Percentiles rank a stretch among this genome's conserved stretches.
These are phyloP conservation scores for Ophiostoma perfectum DNA, from an alignment of 2,329 filamentous ascomycete species.

Conservation along the genomic window DNA sequence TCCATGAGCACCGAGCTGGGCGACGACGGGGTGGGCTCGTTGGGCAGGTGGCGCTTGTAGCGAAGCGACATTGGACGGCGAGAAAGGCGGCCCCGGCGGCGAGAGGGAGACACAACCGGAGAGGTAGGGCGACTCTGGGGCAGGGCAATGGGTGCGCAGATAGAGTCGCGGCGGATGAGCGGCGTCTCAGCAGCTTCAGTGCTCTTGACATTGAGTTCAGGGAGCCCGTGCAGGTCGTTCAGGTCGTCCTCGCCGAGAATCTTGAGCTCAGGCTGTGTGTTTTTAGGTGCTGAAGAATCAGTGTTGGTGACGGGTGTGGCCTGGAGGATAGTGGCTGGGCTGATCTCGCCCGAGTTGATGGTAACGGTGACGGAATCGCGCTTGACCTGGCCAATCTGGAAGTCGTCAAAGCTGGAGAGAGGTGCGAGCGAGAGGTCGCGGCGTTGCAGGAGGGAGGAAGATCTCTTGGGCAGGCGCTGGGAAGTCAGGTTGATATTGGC, in stretches of 20 bases:
- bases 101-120: slow-evolving; percentile 12
- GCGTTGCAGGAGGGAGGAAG: slow-evolving; percentile 26
- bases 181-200: slow-evolving; percentile 13
- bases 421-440: slow-evolving; percentile 25
- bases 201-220: not conserved
- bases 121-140: slow-evolving; percentile 15
- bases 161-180: slow-evolving; percentile 4
- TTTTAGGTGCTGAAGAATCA: not conserved
- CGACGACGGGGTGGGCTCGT: slow-evolving; percentile 26
- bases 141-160: slow-evolving; percentile 16
- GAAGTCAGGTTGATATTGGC: not conserved
- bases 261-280: slow-evolving; percentile 22
- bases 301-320: slow-evolving; percentile 9
- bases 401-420: slow-evolving; percentile 21
- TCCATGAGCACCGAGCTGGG: slow-evolving; percentile 42
- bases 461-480: slow-evolving; percentile 25
- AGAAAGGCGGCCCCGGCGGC: slow-evolving; percentile 25
- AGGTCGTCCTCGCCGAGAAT: slow-evolving; percentile 21
- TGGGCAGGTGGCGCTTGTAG: slow-evolving; percentile 22
- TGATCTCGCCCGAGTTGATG: slow-evolving; percentile 24
- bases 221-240: slow-evolving; percentile 18
- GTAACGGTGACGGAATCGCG: slow-evolving; percentile 15
- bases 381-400: slow-evolving; percentile 13
- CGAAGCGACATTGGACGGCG: slow-evolving; percentile 23
- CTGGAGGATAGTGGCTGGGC: slow-evolving; percentile 20